These are phyloP conservation scores for Camellia japonica DNA, from an alignment of 148 eudicot species.

Conservation along the genomic window DNA sequence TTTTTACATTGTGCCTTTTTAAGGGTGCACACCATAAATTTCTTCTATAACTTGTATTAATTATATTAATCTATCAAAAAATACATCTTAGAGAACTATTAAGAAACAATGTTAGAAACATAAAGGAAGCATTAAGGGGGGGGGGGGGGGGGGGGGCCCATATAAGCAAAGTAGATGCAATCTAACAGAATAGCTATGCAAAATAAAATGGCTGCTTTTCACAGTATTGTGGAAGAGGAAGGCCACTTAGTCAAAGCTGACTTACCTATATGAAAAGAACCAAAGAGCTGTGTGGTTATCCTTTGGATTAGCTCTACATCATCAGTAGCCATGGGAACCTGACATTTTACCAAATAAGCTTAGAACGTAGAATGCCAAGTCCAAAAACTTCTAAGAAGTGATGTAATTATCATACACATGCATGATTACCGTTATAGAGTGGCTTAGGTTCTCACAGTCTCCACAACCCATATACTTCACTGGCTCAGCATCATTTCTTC, in stretches of 20 bases:
- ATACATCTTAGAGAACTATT: no score
- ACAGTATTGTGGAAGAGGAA: not conserved
- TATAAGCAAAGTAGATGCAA: no score
- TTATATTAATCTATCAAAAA: no score
- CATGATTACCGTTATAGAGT: conserved; percentile 62
- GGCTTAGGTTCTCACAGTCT: conserved; percentile 91
- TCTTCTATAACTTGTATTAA: no score
- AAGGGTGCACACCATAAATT: no score
- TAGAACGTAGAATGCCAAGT: conserved; percentile 11
- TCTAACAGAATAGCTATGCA: not conserved
- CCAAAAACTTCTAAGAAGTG: not conserved
- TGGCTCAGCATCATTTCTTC: conserved; percentile 85
- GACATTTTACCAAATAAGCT: conserved; percentile 13
- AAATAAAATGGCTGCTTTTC: not conserved
- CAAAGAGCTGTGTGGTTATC: conserved; percentile 68
- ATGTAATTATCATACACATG: not conserved
- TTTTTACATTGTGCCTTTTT: no score
- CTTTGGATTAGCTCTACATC: conserved; percentile 76
- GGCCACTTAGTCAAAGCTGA: conserved; percentile 6
- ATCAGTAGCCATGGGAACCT: conserved; percentile 90
- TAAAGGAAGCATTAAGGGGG: no score
- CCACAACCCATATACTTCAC: conserved; percentile 92
- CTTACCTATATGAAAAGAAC: conserved; percentile 65
- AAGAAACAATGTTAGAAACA: no score
- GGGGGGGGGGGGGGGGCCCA: no score